Conservation (phyloP, 768 basidiomycete species). For the Macrolepiota dolichaula region DNA sequence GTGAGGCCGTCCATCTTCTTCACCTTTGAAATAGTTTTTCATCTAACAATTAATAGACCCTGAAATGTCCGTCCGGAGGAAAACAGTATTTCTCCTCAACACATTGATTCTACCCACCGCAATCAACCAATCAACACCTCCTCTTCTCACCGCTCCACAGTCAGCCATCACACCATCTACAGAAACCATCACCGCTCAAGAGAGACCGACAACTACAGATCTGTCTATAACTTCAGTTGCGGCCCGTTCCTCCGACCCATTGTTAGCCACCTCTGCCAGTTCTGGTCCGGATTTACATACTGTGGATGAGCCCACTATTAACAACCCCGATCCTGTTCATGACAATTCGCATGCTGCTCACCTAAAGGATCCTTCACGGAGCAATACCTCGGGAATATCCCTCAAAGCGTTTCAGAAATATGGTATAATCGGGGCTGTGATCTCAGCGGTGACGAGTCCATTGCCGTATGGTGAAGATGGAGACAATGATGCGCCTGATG, state of each 20-base stretch:
- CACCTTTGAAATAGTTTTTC: neutral
- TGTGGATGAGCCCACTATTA: conserved; percentile 10
- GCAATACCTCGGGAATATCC: conserved; percentile 46
- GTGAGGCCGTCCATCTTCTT: conserved; percentile 26
- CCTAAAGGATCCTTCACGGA: conserved; percentile 50
- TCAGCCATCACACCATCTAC: neutral
- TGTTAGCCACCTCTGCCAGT: conserved; percentile 9
- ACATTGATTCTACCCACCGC: conserved; percentile 56
- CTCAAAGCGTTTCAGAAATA: conserved; percentile 45
- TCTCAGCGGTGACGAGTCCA: conserved; percentile 51
- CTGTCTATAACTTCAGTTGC: neutral
- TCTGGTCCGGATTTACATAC: conserved; percentile 20
- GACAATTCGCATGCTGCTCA: conserved; percentile 72
- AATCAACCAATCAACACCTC: conserved; percentile 14
- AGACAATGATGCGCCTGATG: conserved; percentile 52
- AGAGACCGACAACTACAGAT: neutral
- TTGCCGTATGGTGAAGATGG: conserved; percentile 67
- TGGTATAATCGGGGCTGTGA: conserved; percentile 44
- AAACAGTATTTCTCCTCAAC: conserved; percentile 74
- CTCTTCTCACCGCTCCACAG: conserved; percentile 8
- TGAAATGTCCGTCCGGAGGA: conserved; percentile 72
- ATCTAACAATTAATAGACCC: conserved; percentile 51
- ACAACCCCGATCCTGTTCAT: conserved; percentile 40
- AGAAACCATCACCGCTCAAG: neutral
- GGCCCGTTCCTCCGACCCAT: neutral